Conservation (phyloP, 192 early-diverging fungal genomes). For the Glomus cerebriforme region DNA sequence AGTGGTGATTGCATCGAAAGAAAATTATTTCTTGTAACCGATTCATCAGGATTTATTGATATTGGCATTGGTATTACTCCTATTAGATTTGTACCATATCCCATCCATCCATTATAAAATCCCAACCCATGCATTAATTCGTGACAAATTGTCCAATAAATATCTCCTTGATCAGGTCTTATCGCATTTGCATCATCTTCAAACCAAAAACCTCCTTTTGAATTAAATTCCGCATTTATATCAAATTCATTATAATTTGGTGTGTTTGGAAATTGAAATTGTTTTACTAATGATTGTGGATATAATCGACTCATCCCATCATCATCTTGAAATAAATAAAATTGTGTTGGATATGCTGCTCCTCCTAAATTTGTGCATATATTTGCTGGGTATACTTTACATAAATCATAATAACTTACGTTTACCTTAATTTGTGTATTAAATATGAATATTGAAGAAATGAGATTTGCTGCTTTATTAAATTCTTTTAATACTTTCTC, state of each 20-base stretch:
- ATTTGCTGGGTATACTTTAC: background rate
- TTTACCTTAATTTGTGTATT: background rate
- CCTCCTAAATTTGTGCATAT: background rate
- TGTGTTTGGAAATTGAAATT: conserved; percentile 28
- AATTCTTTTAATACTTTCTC: background rate
- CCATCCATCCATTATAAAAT: conserved; percentile 37
- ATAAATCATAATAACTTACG: background rate
- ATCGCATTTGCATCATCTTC: conserved; percentile 18
- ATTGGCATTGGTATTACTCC: conserved; percentile 3
- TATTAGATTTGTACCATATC: conserved; percentile 4
- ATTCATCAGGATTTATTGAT: background rate
- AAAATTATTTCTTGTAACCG: background rate
- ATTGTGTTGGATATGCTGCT: conserved; percentile 37
- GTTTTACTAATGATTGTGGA: conserved; percentile 45
- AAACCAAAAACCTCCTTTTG: conserved; percentile 38
- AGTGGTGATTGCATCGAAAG: background rate
- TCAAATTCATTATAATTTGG: conserved; percentile 38
- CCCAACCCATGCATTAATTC: conserved; percentile 48
- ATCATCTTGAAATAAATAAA: conserved; percentile 36
- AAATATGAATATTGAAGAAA: background rate
- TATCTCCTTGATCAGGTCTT: conserved; percentile 35
- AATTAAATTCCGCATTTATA: conserved; percentile 43
- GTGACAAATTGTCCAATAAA: conserved; percentile 37
- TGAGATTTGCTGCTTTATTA: background rate
- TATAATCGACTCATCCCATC: conserved; percentile 43